Base-by-base conservation (phyloP, 2,329 filamentous ascomycete species). In the Aspergillus sp. region DNA sequence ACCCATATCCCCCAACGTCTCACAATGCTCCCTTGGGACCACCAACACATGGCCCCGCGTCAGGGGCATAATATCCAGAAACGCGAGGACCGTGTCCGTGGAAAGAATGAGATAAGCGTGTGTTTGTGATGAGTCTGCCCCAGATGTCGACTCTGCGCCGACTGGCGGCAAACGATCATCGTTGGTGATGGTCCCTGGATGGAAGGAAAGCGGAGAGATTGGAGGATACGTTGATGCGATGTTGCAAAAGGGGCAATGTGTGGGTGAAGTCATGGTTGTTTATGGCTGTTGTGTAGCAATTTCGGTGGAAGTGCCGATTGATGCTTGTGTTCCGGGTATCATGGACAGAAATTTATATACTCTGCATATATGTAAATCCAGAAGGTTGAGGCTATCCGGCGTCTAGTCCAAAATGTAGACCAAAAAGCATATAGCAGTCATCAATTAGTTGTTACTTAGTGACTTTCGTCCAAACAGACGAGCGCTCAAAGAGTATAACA, bases 31-130 rank as follows among this genome's bases (percentile, higher is more conserved):
- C 36, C 93, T 79, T 6, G 89, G 86, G 46, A 85, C 87, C 32
- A 97, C 77, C 0, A 97, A 78, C 5, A 96, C 68, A 73, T 97
- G 91, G 1, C 90, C 90, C 0, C 75, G 75, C 0, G 86, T 85
- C 44, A 97, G 80, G 1, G 93, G 93, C 73, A 94, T 79, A 60
- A 96, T 95, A 70, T 97, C 91, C 57, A 97, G 77, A 69, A 97
- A 97, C 38, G 89, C 89, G 52, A 97, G 71, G 29, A 93, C 80
- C 51, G 82, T 67, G 1, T 81, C 81, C 1, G 87, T 93, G 2
- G 86, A 87, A 48, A 96, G 78, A 30, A 96, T 78, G 29, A 96
- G 62, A 58, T 79, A 61, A 1, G 67, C 60, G 19, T 57, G 54
- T 44, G 51, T 19, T 19, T 19, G 46, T 2, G 52, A 39, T 19